Base-by-base conservation (phyloP, 2,329 filamentous ascomycete genomes). In the Aureobasidium sp. region DNA sequence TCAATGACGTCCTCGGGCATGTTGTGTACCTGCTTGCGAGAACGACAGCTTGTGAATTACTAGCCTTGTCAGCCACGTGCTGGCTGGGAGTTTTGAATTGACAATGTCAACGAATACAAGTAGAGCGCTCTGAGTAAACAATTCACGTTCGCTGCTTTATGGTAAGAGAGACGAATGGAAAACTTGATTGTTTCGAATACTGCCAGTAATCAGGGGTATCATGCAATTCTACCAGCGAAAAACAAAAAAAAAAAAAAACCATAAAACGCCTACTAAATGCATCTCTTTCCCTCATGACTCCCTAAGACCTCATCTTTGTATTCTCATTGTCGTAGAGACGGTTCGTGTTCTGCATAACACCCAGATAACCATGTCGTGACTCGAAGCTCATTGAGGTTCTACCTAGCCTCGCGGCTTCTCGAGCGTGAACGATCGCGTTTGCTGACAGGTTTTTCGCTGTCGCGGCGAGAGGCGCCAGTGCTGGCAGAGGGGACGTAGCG, bases 381-480 rank as follows among this genome's bases (percentile, higher is more conserved):
- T 34, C 27, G 47, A 49, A 49, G 47, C 47, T 34, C 48, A 31
- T 55, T 29, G 34, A 15, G 39, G 12, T 44, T 22, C 39, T 56
- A 56, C 39, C 52, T 56, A 15, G 52, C 52, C 6, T 52, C 57
- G n/a, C 57, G 45, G 36, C 47, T 61, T 27, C 37, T 51, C 7
- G 57, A 61, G 9, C 37, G 45, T 14, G 57, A 61, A 17, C 57
- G 57, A 27, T 61, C 57, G 15, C 57, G 34, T 20, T 51, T 60
- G 34, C 44, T 45, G 36, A 37, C 36, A 5, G 20, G 27, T n/a
- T 61, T 61, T 4, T 61, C 57, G 47, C 57, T 52, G 39, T 61
- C 57, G 4, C 57, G 57, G n/a, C 56, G 56, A 17, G 56, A 48
- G 36, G 44, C 34, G 7, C 57, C 47, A 31, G 44, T 44, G 25